A percentile compares a stretch with the other conserved stretches of the same genome.
Evolutionary conservation across 23 red algal genomes (phyloP).

Genomic region (Gracilaria domingensis): DNA sequence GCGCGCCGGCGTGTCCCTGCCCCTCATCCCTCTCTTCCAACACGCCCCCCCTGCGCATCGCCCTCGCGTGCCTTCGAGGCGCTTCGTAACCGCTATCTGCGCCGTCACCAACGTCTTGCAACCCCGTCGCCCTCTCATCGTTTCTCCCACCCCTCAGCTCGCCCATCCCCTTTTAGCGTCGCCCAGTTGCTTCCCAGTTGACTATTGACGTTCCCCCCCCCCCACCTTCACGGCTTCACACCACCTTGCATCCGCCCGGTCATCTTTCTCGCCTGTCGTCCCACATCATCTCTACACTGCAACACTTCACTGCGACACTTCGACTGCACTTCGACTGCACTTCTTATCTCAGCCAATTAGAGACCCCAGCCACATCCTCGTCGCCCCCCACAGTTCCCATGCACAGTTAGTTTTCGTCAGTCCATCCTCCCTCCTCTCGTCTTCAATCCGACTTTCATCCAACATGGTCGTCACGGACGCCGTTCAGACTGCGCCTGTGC

Average conservation of each 20-base stretch:
- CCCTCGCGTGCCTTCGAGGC: neutral
- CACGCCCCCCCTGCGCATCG: too few relatives aligned
- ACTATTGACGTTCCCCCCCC: neutral
- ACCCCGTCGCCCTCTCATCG: neutral
- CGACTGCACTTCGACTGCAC: slow-evolving; percentile 16
- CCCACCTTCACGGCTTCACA: neutral
- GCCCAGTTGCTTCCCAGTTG: slow-evolving; percentile 24
- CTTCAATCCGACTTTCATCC: neutral
- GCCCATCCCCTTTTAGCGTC: slow-evolving; percentile 8
- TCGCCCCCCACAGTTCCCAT: slow-evolving; percentile 20
- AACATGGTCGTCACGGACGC: slow-evolving; percentile 31
- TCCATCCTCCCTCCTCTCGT: neutral
- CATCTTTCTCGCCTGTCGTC: slow-evolving; percentile 32
- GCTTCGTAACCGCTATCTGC: slow-evolving; percentile 26
- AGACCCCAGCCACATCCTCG: neutral
- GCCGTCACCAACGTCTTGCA: neutral
- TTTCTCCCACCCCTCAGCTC: neutral
- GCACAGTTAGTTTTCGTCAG: slow-evolving; percentile 22
- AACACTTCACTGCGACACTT: too few relatives aligned
- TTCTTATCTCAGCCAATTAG: slow-evolving; percentile 25
- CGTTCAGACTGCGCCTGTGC: neutral
- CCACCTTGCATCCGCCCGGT: neutral
- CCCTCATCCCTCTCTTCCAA: neutral
- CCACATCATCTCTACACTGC: slow-evolving; percentile 34
- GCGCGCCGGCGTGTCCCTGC: neutral